These are phyloP conservation scores for Plasmodium gonderi DNA, from an alignment of 169 alveolate genomes.

Conservation along the genomic window DNA sequence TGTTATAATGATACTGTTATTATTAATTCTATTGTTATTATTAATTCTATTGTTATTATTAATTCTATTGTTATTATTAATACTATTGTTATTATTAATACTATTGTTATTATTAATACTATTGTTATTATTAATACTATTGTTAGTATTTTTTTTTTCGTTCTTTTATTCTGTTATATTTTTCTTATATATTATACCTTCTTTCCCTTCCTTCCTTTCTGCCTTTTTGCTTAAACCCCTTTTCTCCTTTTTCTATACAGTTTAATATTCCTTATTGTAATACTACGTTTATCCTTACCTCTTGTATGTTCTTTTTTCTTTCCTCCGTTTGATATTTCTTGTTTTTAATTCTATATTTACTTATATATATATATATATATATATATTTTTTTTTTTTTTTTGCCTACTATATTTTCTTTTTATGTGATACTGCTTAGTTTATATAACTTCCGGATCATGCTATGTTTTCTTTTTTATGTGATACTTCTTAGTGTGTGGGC, in stretches of 20 bases:
- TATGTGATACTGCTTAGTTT: background rate
- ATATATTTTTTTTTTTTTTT: background rate
- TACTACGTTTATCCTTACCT: background rate
- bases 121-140: too few relatives aligned
- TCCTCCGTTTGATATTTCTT: background rate
- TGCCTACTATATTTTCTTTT: background rate
- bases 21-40: background rate
- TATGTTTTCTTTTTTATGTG: background rate
- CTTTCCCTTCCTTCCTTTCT: background rate
- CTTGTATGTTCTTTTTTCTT: background rate
- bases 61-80: background rate
- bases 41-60: background rate
- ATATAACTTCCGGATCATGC: background rate
- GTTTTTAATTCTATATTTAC: constrained; percentile 4
- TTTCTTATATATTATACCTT: background rate
- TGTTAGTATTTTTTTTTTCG: constrained; percentile 22
- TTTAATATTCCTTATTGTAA: background rate
- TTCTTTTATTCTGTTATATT: background rate
- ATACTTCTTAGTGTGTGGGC: too few relatives aligned
- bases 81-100: background rate
- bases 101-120: too few relatives aligned
- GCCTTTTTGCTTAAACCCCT: constrained; percentile 9
- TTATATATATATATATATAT: too few relatives aligned
- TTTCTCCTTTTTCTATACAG: constrained; percentile 52
- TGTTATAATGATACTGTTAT: background rate